Evolutionary conservation across 768 basidiomycete genomes (phyloP).

Genomic region (Suillus ampliporus): DNA sequence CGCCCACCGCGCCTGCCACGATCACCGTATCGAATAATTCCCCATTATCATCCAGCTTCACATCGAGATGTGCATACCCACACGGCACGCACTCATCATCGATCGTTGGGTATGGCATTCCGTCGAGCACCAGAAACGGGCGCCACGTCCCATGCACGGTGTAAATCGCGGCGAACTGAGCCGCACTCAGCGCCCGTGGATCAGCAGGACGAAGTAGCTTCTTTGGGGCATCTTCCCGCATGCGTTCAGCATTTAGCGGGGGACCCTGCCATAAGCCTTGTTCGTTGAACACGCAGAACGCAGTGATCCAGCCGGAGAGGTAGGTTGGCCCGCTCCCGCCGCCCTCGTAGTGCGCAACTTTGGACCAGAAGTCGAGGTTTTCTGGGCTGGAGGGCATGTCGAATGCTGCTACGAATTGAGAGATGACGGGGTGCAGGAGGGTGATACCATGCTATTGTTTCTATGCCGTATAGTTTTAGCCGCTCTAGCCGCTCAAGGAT

Average conservation of each 20-base stretch:
- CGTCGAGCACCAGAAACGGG: slow-evolving; percentile 34
- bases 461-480: slow-evolving; percentile 23
- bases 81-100: slow-evolving; percentile 35
- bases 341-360: slow-evolving; percentile 33
- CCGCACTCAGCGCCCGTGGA: slow-evolving; percentile 29
- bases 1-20: slow-evolving; percentile 37
- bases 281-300: slow-evolving; percentile 42
- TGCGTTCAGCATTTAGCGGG: slow-evolving; percentile 36
- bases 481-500: slow-evolving; percentile 28
- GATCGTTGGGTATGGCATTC: slow-evolving; percentile 37
- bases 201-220: slow-evolving; percentile 38
- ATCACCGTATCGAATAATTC: slow-evolving; percentile 31
- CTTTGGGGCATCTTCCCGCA: slow-evolving; percentile 37
- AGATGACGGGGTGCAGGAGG: slow-evolving; percentile 35
- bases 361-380: slow-evolving; percentile 47
- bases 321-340: slow-evolving; percentile 33
- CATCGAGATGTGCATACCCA: slow-evolving; percentile 36
- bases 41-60: slow-evolving; percentile 36
- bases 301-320: slow-evolving; percentile 48
- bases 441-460: slow-evolving; percentile 24
- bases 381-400: slow-evolving; percentile 28
- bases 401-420: slow-evolving; percentile 34
- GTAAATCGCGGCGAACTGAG: slow-evolving; percentile 38
- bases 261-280: slow-evolving; percentile 41
- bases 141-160: slow-evolving; percentile 26